Conservation (phyloP, 495 filamentous ascomycete species). For the Bacidia gigantensis region DNA sequence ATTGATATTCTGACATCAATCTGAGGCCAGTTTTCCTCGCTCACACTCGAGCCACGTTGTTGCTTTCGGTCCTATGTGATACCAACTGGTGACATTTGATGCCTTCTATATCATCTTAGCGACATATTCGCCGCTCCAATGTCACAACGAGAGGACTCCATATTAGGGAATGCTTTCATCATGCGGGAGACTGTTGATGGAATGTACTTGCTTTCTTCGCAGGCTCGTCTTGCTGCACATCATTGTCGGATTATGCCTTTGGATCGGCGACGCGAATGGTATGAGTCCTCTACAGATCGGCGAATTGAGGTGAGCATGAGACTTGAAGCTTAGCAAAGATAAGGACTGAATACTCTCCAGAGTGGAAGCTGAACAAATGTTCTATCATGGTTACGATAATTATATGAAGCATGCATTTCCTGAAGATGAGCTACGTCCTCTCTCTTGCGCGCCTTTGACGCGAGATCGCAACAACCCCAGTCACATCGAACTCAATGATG, state of each 20-base stretch:
- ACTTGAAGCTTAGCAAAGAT: background rate
- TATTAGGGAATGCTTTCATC: conserved; percentile 8
- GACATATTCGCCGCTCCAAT: too few species aligned
- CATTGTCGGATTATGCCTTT: conserved; percentile 6
- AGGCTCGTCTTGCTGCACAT: conserved; percentile 5
- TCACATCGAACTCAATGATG: conserved; percentile 85
- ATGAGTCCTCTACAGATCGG: conserved; percentile 18
- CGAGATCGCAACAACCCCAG: conserved; percentile 68
- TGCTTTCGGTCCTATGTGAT: too few species aligned
- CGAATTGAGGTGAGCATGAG: conserved; percentile 13
- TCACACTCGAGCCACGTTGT: too few species aligned
- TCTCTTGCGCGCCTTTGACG: conserved; percentile 70
- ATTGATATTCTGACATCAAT: background rate
- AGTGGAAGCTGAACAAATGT: conserved; percentile 77
- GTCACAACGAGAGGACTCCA: conserved; percentile 1
- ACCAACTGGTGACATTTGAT: background rate
- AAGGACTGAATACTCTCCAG: conserved; percentile 21
- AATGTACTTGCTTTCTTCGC: conserved; percentile 5
- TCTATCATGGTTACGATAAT: conserved; percentile 94
- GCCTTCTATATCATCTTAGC: background rate
- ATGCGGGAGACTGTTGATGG: conserved; percentile 7
- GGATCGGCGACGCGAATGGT: conserved; percentile 4
- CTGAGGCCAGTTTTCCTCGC: background rate
- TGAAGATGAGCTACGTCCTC: conserved; percentile 86
- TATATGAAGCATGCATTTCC: conserved; percentile 92